Evolutionary conservation across 208 protist species (phyloP), one percentile per base, ranked within the genome.

Genomic region (Blechomonas ayalai): DNA sequence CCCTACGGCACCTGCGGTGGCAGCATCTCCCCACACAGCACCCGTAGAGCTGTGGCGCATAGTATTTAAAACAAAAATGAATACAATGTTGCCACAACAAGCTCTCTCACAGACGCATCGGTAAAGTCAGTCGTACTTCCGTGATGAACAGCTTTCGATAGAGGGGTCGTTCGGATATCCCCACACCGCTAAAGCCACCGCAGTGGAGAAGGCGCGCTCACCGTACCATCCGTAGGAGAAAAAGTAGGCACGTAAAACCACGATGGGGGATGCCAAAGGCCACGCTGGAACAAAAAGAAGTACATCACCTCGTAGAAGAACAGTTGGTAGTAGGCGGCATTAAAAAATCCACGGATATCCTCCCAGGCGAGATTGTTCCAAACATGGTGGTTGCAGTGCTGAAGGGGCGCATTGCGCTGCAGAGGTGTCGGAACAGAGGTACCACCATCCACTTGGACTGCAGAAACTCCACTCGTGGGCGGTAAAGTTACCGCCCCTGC

Each of bases 271-370:
- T 90, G 67, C 82, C 86, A 94, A 9, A 67, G 32, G n/a, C 67
- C 78, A 8, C 79, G 64, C 33, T 48, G 71, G 41, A 91, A 90
- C 28, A 82, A 23, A 35, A 85, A 90, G 36, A 80, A 90, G 69
- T 88, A 84, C 79, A 85, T 76, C 0, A 87, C 19, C 43, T 94
- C 86, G 52, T 91, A 91, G 24, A 78, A 10, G 26, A 61, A 53
- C 0, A 48, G 54, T 59, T 91, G 73, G 27, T 76, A 73, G 50
- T 74, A 90, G 25, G 60, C 39, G 8, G 56, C 81, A 15, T 94
- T 89, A 18, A 73, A 22, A 29, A 79, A 50, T 2, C 86, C 86
- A 9, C 73, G 67, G 4, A 55, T 1, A 20, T 70, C 86, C 13
- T 57, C 27, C 82, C 82, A 94, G 0, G 67, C 59, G 9, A 77